Conservation (phyloP, 2,329 filamentous ascomycete species). For the Fusarium sp. region DNA sequence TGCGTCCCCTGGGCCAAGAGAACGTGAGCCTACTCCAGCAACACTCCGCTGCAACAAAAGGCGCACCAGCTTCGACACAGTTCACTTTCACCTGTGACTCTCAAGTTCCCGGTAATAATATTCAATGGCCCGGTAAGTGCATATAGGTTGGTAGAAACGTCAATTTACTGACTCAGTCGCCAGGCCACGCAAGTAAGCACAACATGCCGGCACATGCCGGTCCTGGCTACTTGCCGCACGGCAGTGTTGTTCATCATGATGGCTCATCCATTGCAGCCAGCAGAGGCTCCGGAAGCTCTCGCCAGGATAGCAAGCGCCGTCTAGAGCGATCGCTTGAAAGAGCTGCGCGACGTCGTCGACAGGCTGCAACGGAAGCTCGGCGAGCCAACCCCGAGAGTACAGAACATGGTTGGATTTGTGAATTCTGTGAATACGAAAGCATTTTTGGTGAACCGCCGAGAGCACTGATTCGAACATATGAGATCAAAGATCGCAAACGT, state of each 20-base stretch:
- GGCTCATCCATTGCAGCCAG: conserved; percentile 51
- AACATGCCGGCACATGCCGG: conserved; percentile 36
- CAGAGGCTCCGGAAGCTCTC: conserved; percentile 44
- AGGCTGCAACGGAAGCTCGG: conserved; percentile 81
- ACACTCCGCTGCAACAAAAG: conserved; percentile 66
- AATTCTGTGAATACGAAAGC: conserved; percentile 97
- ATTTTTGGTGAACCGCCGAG: conserved; percentile 91
- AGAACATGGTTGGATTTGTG: conserved; percentile 92
- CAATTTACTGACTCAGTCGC: conserved; percentile 9
- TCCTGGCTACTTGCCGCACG: conserved; percentile 16
- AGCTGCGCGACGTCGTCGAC: conserved; percentile 81
- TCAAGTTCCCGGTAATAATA: conserved; percentile 80
- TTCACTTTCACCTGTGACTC: conserved; percentile 98
- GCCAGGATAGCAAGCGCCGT: conserved; percentile 71
- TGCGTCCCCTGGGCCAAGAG: conserved; percentile 75
- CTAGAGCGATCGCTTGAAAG: conserved; percentile 76
- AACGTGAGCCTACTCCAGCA: conserved; percentile 83
- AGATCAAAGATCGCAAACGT: conserved; percentile 90
- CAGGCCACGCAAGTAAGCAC: conserved; percentile 44
- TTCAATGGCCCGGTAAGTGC: conserved; percentile 75
- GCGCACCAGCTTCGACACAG: conserved; percentile 79
- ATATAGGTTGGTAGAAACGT: not conserved
- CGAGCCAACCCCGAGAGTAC: conserved; percentile 74
- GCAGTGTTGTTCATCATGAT: conserved; percentile 47
- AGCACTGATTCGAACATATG: conserved; percentile 89